Evolutionary conservation across 345 rosid genomes (phyloP).

Genomic region (Sonneratia caseolaris): DNA sequence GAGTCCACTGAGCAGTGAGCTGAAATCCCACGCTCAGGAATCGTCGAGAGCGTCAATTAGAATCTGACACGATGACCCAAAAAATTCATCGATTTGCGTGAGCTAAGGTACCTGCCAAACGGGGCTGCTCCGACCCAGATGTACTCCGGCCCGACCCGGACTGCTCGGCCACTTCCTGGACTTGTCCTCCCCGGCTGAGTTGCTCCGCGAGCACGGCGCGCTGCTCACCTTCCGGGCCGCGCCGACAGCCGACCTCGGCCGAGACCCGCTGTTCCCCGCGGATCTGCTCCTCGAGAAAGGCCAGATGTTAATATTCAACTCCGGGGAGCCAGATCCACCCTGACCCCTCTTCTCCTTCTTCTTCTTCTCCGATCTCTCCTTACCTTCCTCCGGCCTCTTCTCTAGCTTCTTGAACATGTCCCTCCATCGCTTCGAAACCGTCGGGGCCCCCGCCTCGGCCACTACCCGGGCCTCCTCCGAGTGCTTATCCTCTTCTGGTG

Average conservation of each 20-base stretch:
- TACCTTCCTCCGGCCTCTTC: conserved; percentile 25
- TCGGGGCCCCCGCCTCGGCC: conserved; percentile 9
- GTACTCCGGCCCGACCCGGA: conserved; percentile 59
- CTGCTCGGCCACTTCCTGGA: conserved; percentile 57
- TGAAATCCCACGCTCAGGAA: too few species aligned
- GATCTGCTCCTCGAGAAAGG: conserved; percentile 83
- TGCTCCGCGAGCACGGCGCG: conserved; percentile 78
- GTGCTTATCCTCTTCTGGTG: neutral
- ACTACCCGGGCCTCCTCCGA: conserved; percentile 9
- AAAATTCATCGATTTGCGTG: too few species aligned
- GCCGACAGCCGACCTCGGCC: conserved; percentile 29
- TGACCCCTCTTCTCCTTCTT: conserved; percentile 24
- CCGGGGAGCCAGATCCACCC: conserved; percentile 22
- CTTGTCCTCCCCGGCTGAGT: conserved; percentile 55
- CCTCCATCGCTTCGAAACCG: conserved; percentile 61
- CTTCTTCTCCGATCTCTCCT: conserved; percentile 20
- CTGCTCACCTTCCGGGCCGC: conserved; percentile 54
- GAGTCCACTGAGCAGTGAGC: too few species aligned
- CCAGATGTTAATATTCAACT: conserved; percentile 72
- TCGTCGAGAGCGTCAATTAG: too few species aligned
- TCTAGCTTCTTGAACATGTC: conserved; percentile 46
- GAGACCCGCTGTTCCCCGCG: conserved; percentile 44
- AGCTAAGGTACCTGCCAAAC: conserved; percentile 49
- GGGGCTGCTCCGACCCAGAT: conserved; percentile 61
- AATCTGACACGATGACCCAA: too few species aligned